Conservation (phyloP, 352 stramenopile genomes). For the Phytophthora ohioensis region DNA sequence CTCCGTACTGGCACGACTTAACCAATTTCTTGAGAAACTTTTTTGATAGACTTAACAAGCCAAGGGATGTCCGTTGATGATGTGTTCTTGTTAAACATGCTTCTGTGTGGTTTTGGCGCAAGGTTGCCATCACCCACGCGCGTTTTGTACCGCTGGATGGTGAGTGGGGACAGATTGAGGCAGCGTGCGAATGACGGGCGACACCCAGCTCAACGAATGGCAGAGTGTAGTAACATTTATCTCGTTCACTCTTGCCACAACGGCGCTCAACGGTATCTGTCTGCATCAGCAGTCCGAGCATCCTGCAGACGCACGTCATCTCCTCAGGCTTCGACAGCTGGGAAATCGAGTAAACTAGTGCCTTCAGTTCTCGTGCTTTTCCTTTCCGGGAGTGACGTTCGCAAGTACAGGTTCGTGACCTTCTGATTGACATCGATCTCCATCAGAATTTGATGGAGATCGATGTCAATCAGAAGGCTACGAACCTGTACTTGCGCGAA, state of each 20-base stretch:
- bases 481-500: too few relatives aligned
- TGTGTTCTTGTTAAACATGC: slow-evolving; percentile 5
- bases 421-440: not conserved
- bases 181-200: not conserved
- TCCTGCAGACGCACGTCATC: not conserved
- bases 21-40: not conserved
- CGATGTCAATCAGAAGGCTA: too few relatives aligned
- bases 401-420: not conserved
- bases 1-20: slow-evolving; percentile 18
- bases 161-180: not conserved
- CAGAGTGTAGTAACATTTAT: slow-evolving; percentile 6
- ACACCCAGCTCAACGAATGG: not conserved
- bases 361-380: not conserved
- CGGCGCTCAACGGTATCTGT: slow-evolving; percentile 2
- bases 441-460: not conserved
- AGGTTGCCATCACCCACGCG: slow-evolving; percentile 4
- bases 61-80: not conserved
- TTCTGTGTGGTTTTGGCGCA: not conserved
- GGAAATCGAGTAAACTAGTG: not conserved
- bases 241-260: not conserved
- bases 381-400: not conserved
- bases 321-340: not conserved
- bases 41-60: slow-evolving; percentile 16
- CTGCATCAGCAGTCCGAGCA: slow-evolving; percentile 11
- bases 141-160: not conserved